These are phyloP conservation scores for Staphylotrichum longicolle DNA, from an alignment of 495 filamentous ascomycete genomes.

Conservation along the genomic window DNA sequence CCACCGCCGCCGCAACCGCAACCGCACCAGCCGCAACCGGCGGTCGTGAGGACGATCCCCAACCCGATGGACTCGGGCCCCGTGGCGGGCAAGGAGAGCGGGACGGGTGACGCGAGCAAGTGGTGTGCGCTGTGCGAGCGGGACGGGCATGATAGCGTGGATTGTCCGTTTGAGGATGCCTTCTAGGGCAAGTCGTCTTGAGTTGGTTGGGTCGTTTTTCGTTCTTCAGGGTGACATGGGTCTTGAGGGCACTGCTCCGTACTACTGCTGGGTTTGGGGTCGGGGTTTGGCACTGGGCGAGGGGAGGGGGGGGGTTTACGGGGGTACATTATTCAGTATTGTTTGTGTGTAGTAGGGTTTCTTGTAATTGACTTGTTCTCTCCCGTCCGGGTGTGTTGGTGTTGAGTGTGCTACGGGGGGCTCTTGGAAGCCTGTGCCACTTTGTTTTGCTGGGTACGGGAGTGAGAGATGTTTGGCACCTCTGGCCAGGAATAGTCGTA, in stretches of 20 bases:
- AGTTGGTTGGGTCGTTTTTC: background rate
- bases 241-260: too few species aligned
- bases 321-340: background rate
- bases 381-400: too few species aligned
- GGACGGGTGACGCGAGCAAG: constrained; percentile 74
- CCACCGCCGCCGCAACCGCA: background rate
- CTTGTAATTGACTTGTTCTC: background rate
- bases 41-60: constrained; percentile 45
- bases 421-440: too few species aligned
- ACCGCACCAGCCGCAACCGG: background rate
- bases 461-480: too few species aligned
- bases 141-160: constrained; percentile 92
- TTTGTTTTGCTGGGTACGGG: too few species aligned
- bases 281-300: too few species aligned
- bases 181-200: constrained; percentile 33
- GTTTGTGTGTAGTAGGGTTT: constrained; percentile 4
- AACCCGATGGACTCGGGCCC: constrained; percentile 68
- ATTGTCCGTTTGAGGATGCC: constrained; percentile 90
- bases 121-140: constrained; percentile 98
- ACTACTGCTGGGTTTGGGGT: too few species aligned
- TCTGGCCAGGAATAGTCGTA: too few species aligned
- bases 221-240: background rate
- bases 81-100: constrained; percentile 76
- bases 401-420: too few species aligned
- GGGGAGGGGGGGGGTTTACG: too few species aligned